phyloP scores from a whole-genome alignment of 2,329 filamentous ascomycete genomes.

The Zymoseptoria brevis region DNA sequence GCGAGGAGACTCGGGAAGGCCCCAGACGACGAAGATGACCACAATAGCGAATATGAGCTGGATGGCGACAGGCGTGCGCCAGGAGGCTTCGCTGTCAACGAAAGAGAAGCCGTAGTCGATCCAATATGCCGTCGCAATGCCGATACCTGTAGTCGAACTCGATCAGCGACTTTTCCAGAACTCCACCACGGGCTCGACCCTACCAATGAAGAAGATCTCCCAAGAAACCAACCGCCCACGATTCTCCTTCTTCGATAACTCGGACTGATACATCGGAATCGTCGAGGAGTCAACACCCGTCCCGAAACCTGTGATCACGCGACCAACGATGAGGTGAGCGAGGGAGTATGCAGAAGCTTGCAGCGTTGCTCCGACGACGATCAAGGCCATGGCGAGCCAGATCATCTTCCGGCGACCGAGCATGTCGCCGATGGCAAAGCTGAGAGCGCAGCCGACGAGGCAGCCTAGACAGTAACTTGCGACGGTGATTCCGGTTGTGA shows the following conservation, averaged over 20 bases:
- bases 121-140: conserved; percentile 15
- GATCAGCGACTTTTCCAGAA: not conserved
- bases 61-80: conserved; percentile 13
- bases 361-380: conserved; percentile 40
- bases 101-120: conserved; percentile 15
- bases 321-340: conserved; percentile 42
- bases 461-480: conserved; percentile 52
- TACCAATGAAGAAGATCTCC: conserved; percentile 21
- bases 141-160: not conserved
- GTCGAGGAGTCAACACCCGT: conserved; percentile 30
- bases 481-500: conserved; percentile 30
- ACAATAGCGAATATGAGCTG: conserved; percentile 27
- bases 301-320: conserved; percentile 42
- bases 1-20: conserved; percentile 10
- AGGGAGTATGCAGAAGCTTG: conserved; percentile 26
- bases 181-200: not conserved
- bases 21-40: conserved; percentile 28
- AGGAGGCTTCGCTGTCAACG: conserved; percentile 8
- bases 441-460: conserved; percentile 47
- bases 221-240: conserved; percentile 21
- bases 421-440: conserved; percentile 42
- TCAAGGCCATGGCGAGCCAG: conserved; percentile 41
- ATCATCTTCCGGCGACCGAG: conserved; percentile 44
- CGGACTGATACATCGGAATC: conserved; percentile 39
- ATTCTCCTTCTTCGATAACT: conserved; percentile 29